Conservation (phyloP, 352 stramenopile genomes). For the Globisporangium lucens region DNA sequence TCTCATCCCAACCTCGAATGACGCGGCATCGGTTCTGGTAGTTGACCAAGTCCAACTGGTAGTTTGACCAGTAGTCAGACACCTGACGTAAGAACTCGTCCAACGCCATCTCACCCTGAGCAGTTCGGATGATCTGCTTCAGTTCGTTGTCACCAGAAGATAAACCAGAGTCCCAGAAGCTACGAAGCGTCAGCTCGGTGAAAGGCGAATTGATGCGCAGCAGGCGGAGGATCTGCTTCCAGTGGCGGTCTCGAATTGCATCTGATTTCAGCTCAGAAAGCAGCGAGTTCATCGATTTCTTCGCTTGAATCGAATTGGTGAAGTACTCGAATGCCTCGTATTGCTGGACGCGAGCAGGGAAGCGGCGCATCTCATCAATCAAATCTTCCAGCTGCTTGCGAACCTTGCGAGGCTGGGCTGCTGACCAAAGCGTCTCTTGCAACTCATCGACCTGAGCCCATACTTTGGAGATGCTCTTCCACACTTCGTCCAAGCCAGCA, state of each 20-base stretch:
- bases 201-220: conserved; percentile 93
- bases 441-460: conserved; percentile 88
- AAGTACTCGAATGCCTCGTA: conserved; percentile 98
- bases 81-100: conserved; percentile 98
- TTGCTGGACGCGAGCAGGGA: conserved; percentile 96
- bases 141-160: conserved; percentile 94
- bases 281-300: conserved; percentile 92
- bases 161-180: conserved; percentile 97
- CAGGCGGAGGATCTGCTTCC: conserved; percentile 96
- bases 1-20: conserved; percentile 98
- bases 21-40: conserved; percentile 95
- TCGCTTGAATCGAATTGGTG: conserved; percentile 91
- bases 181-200: conserved; percentile 94
- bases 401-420: conserved; percentile 93
- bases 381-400: conserved; percentile 96
- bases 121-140: conserved; percentile 95
- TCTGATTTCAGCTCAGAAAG: conserved; percentile 98
- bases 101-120: conserved; percentile 99
- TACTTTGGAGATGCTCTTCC: conserved; percentile 92
- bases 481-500: conserved; percentile 97
- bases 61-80: conserved; percentile 87
- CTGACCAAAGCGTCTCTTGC: conserved; percentile 94
- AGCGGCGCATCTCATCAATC: conserved; percentile 94
- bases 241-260: conserved; percentile 98
- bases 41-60: conserved; percentile 90